Conservation (phyloP, 208 protist genomes). For the Leishmania arabica region DNA sequence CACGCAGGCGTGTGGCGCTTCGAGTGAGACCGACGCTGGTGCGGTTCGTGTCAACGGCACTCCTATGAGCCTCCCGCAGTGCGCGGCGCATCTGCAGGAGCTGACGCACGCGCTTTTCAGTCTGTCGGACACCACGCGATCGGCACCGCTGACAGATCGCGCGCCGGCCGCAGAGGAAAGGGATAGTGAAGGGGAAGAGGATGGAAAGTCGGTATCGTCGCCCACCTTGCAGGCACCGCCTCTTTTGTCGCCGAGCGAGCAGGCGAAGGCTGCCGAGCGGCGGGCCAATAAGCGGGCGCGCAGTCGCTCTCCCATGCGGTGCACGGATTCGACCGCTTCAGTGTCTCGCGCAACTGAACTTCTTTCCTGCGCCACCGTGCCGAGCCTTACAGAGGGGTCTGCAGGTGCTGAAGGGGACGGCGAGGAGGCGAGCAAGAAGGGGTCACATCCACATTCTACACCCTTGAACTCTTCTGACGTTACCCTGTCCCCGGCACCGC, state of each 20-base stretch:
- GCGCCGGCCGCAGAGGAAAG: background rate
- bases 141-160: background rate
- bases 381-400: background rate
- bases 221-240: background rate
- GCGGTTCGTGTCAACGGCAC: conserved; percentile 7
- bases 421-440: background rate
- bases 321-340: background rate
- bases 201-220: background rate
- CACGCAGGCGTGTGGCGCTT: background rate
- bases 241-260: conserved; percentile 1
- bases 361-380: background rate
- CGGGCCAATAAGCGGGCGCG: conserved; percentile 7
- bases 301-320: conserved; percentile 3
- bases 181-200: background rate
- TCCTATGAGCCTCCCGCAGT: conserved; percentile 8
- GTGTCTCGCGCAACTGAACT: background rate
- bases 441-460: background rate
- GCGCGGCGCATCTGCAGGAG: conserved; percentile 9
- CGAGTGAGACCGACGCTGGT: background rate
- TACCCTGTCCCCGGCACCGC: background rate
- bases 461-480: background rate
- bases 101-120: background rate
- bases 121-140: background rate
- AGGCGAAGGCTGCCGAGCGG: background rate
- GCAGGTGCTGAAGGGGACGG: background rate